Percentiles rank a stretch among this genome's conserved stretches.
Evolutionary conservation across 2,329 filamentous ascomycete genomes (phyloP).

Genomic region (Xylaria sp.): DNA sequence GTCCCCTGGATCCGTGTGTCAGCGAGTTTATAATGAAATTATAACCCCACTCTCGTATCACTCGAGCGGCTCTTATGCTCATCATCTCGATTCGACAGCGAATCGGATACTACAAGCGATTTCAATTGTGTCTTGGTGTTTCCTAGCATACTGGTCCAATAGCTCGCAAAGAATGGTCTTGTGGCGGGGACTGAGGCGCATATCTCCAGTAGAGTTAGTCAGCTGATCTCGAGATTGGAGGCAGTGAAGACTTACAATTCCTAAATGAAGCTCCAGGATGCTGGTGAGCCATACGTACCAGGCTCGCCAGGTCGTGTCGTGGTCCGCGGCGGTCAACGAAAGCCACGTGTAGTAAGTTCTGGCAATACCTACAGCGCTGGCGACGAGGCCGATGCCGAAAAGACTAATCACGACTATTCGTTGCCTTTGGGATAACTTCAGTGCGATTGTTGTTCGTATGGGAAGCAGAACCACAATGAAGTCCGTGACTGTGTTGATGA

Average conservation of each 20-base stretch:
- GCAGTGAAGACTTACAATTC: constrained; percentile 51
- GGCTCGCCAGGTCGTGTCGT: constrained; percentile 52
- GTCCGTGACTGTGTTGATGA: constrained; percentile 69
- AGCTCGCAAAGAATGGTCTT: constrained; percentile 56
- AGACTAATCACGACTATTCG: constrained; percentile 58
- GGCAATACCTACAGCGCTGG: constrained; percentile 53
- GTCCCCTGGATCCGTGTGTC: no score
- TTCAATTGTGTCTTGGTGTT: constrained; percentile 20
- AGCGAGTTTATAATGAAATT: background rate
- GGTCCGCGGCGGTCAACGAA: constrained; percentile 42
- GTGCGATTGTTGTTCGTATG: constrained; percentile 57
- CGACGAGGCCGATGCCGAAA: constrained; percentile 62
- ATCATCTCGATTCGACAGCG: background rate
- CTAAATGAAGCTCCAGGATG: constrained; percentile 55
- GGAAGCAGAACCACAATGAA: constrained; percentile 64
- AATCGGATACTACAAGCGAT: background rate
- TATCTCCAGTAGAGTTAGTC: constrained; percentile 46
- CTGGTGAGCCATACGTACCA: constrained; percentile 52
- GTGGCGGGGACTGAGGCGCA: constrained; percentile 58
- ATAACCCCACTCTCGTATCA: background rate
- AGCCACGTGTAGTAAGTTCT: constrained; percentile 53
- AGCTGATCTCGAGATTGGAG: background rate
- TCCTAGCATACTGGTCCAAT: constrained; percentile 46
- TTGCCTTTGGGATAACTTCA: constrained; percentile 60
- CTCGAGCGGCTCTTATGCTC: background rate